Conservation (phyloP, 306 rosid species). For the Inga laurina region DNA sequence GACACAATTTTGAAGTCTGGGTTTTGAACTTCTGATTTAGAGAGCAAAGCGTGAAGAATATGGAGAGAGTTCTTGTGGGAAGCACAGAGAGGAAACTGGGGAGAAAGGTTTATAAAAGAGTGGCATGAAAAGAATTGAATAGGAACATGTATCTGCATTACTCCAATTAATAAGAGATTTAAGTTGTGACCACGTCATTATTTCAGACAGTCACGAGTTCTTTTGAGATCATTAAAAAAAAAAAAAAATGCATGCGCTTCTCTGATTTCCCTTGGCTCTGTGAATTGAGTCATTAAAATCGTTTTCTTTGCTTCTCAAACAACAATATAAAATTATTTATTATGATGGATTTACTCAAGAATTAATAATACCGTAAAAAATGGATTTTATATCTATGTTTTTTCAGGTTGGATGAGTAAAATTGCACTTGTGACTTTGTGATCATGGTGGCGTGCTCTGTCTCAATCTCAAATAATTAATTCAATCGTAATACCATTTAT, state of each 20-base stretch:
- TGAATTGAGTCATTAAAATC: neutral
- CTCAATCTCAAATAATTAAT: no score
- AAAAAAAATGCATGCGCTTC: neutral
- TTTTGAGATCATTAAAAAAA: neutral
- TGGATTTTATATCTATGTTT: neutral
- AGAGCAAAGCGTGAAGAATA: constrained; percentile 28
- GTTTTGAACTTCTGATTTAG: constrained; percentile 5
- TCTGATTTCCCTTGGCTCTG: neutral
- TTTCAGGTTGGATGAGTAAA: neutral
- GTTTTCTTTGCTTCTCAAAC: neutral
- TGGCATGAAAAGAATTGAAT: neutral
- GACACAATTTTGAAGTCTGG: constrained; percentile 12
- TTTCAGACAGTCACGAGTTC: neutral
- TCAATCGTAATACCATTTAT: no score
- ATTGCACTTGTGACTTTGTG: no score
- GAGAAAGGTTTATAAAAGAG: constrained; percentile 42
- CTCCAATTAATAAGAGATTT: no score
- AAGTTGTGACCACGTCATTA: neutral
- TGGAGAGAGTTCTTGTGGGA: neutral
- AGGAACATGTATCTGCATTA: neutral
- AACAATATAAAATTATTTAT: neutral
- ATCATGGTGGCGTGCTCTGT: no score
- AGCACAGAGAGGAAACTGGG: neutral
- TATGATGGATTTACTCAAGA: no score
- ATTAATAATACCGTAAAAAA: neutral